Conservation (phyloP, 495 filamentous ascomycete species). For the Penicillium cosmopolitanum region DNA sequence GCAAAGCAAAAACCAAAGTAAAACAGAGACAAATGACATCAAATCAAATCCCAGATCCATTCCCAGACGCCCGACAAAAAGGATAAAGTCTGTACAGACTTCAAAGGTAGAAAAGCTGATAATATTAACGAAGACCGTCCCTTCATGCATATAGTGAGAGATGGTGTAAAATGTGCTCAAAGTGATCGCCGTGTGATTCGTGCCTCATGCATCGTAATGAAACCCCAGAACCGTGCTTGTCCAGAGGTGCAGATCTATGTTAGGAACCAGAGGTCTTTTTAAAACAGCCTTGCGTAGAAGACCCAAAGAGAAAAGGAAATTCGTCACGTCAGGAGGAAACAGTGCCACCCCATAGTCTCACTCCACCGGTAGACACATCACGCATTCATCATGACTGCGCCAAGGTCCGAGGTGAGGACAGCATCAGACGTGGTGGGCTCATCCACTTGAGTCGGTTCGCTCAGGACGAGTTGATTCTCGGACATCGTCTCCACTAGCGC, state of each 20-base stretch:
- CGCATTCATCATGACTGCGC: slow-evolving; percentile 47
- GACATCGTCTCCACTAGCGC: slow-evolving; percentile 45
- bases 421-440: slow-evolving; percentile 27
- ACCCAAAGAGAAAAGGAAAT: slow-evolving; percentile 20
- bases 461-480: slow-evolving; percentile 39
- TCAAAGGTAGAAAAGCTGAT: slow-evolving; percentile 7
- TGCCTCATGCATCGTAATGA: slow-evolving; percentile 29
- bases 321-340: slow-evolving; percentile 19
- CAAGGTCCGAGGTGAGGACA: slow-evolving; percentile 35
- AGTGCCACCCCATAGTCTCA: background rate
- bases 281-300: slow-evolving; percentile 1
- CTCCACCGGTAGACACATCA: slow-evolving; percentile 18
- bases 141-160: slow-evolving; percentile 9
- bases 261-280: slow-evolving; percentile 18
- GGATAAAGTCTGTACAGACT: background rate
- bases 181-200: slow-evolving; percentile 22
- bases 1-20: background rate
- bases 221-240: slow-evolving; percentile 11
- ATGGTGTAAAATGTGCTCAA: slow-evolving; percentile 18
- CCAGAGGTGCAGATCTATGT: slow-evolving; percentile 20
- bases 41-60: slow-evolving; percentile 14
- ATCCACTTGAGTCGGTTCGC: slow-evolving; percentile 32
- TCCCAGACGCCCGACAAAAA: slow-evolving; percentile 19
- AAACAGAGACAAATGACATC: slow-evolving; percentile 1
- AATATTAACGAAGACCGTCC: background rate